Percentiles rank a stretch among this genome's conserved stretches.
Conservation (phyloP, 2,329 filamentous ascomycete genomes). For the Nakataea oryzae region DNA sequence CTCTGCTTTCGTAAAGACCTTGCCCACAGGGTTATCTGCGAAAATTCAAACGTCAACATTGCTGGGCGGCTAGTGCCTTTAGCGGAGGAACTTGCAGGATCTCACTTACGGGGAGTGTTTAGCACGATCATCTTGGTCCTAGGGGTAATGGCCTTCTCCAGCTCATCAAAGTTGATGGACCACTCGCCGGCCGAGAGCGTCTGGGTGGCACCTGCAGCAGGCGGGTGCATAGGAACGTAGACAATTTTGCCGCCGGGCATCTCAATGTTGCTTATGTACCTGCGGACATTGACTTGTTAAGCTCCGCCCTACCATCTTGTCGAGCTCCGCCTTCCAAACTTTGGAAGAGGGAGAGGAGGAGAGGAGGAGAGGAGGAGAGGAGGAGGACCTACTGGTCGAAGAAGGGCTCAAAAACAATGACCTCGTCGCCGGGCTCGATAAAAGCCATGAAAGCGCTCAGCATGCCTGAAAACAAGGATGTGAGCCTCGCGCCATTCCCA, state of each 20-base stretch:
- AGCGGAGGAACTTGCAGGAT: neutral
- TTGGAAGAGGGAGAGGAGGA: neutral
- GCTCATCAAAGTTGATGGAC: conserved; percentile 73
- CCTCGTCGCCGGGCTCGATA: conserved; percentile 87
- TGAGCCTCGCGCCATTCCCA: neutral
- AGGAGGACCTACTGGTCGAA: conserved; percentile 66
- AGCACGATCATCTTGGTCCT: conserved; percentile 95
- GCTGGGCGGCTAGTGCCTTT: neutral
- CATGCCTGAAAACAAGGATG: conserved; percentile 49
- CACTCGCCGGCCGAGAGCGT: conserved; percentile 83
- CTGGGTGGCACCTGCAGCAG: conserved; percentile 63
- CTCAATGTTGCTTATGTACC: conserved; percentile 94
- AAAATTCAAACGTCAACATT: neutral
- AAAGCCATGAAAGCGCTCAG: conserved; percentile 97
- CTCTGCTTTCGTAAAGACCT: conserved; percentile 81
- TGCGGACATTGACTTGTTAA: conserved; percentile 14
- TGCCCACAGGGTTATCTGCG: conserved; percentile 85
- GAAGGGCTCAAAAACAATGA: conserved; percentile 96
- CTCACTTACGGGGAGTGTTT: conserved; percentile 52
- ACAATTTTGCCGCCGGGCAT: conserved; percentile 94
- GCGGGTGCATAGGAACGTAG: conserved; percentile 91
- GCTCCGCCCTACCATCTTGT: conserved; percentile 13
- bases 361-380: neutral
- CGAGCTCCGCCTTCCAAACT: neutral
- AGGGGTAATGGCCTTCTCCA: conserved; percentile 71